Evolutionary conservation across 2,329 filamentous ascomycete species (phyloP), one percentile per base, ranked within the genome.

Genomic region (Aspergillus alliaceus): DNA sequence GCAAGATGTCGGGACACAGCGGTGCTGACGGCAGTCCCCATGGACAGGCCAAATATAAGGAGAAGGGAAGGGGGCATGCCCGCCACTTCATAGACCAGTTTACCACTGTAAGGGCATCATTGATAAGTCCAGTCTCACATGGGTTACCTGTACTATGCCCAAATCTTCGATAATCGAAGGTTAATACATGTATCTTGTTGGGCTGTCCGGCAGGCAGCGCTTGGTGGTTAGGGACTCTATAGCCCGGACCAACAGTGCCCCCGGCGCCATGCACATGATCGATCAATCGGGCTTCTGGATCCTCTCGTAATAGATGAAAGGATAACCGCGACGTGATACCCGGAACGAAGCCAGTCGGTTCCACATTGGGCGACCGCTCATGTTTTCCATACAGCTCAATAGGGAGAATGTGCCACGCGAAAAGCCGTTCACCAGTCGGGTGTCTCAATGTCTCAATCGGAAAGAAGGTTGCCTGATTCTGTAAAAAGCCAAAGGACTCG

Each of bases 31-130:
- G 79, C 84, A 1, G 84, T 85, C 4, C 85, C 85, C 31, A 88
- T 72, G 0, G 82, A 86, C 62, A 88, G 85, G 0, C 76, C 80
- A 57, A 84, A 87, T 22, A 87, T 67, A n/a, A 85, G 75, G 37
- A 86, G 87, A 0, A 81, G 79, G 2, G 78, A 77, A 0, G 82
- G 75, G 1, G 83, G 80, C 3, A 88, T 81, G 0, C 74, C 70
- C 2, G 80, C 83, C 0, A 75, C 77, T 82, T 71, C 54, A 81
- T 74, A 0, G 82, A 84, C 79, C 83, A 88, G 11, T 84, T 73
- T 2, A 77, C 77, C 2, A 86, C 68, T 0, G 82, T 72, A 0
- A 82, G 62, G 1, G 82, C 84, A 64, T 88, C 85, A 1, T 67
- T 68, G 12, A 84, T 71, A 1, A 88, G 70, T 0, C 85, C 84